A percentile compares a stretch with the other conserved stretches of the same genome.
Conservation (phyloP, 306 rosid genomes). For the Prunus kanzakura region DNA sequence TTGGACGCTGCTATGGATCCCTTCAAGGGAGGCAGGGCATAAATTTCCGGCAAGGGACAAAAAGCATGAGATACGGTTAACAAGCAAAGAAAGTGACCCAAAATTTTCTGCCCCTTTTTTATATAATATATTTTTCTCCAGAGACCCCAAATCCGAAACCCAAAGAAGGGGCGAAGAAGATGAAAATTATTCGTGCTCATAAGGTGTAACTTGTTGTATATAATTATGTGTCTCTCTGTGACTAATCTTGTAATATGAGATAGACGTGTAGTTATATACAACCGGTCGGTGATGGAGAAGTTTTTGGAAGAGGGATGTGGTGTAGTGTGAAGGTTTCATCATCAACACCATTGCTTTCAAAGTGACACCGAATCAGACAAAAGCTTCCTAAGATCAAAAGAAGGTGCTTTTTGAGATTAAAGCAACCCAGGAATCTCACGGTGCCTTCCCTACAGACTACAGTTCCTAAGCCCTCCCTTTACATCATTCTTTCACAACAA, state of each 20-base stretch:
- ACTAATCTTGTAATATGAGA: too few species aligned
- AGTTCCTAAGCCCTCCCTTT: slow-evolving; percentile 55
- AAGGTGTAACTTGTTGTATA: not conserved
- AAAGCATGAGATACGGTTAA: slow-evolving; percentile 70
- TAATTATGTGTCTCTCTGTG: not conserved
- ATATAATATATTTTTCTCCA: slow-evolving; percentile 11
- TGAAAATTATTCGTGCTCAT: slow-evolving; percentile 2
- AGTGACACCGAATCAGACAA: slow-evolving; percentile 80
- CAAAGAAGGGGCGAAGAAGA: slow-evolving; percentile 30
- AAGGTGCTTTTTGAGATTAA: slow-evolving; percentile 57
- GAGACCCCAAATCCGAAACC: slow-evolving; percentile 19
- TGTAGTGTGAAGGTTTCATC: slow-evolving; percentile 48
- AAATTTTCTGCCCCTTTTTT: slow-evolving; percentile 15
- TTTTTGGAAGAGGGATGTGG: not conserved
- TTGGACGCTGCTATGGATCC: slow-evolving; percentile 57
- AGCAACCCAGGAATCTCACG: slow-evolving; percentile 81
- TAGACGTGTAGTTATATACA: too few species aligned
- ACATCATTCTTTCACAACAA: slow-evolving; percentile 65
- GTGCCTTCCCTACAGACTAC: slow-evolving; percentile 31
- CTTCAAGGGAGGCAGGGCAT: slow-evolving; percentile 74
- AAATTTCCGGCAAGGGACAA: slow-evolving; percentile 83
- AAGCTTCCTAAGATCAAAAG: slow-evolving; percentile 71
- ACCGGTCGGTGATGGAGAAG: too few species aligned
- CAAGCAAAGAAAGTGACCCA: slow-evolving; percentile 52
- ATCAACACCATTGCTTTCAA: slow-evolving; percentile 75